phyloP scores from a whole-genome alignment of 2,329 filamentous ascomycete genomes.

The Talaromyces islandicus region DNA sequence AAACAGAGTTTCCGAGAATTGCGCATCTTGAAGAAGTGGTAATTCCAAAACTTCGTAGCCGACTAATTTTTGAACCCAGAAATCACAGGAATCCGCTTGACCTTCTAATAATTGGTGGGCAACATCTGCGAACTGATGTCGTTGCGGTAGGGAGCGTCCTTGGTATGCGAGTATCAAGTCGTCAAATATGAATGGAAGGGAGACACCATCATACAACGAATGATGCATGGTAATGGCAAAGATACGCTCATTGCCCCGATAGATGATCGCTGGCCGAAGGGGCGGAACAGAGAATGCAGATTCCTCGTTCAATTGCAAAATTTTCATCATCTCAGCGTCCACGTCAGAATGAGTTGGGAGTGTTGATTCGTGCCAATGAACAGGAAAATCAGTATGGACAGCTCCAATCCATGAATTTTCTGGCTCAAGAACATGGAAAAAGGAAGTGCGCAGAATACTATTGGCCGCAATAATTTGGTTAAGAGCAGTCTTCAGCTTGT shows the following conservation, averaged over 20 bases:
- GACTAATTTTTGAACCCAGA: conserved; percentile 18
- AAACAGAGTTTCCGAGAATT: conserved; percentile 14
- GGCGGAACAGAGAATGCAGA: conserved; percentile 19
- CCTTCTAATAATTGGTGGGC: conserved; percentile 47
- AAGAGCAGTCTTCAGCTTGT: conserved; percentile 53
- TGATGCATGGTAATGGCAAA: conserved; percentile 55
- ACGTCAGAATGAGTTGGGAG: conserved; percentile 7
- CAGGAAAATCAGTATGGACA: conserved; percentile 18
- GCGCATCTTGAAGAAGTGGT: conserved; percentile 11
- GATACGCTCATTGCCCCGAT: conserved; percentile 26
- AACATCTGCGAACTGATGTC: conserved; percentile 35
- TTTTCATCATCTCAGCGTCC: conserved; percentile 9
- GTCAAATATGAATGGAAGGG: conserved; percentile 32
- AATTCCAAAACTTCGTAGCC: conserved; percentile 18
- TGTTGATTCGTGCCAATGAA: conserved; percentile 15
- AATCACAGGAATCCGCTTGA: conserved; percentile 37
- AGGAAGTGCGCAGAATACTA: conserved; percentile 61
- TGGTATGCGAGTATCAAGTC: conserved; percentile 17
- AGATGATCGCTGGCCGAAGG: conserved; percentile 30
- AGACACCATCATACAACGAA: conserved; percentile 47
- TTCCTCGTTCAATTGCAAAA: conserved; percentile 16
- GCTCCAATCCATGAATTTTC: conserved; percentile 21
- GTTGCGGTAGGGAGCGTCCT: conserved; percentile 12
- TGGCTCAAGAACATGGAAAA: conserved; percentile 20
- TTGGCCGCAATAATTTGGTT: conserved; percentile 43